Base-by-base conservation (phyloP, 106 monocot species). In the Dendrobium huoshanense region DNA sequence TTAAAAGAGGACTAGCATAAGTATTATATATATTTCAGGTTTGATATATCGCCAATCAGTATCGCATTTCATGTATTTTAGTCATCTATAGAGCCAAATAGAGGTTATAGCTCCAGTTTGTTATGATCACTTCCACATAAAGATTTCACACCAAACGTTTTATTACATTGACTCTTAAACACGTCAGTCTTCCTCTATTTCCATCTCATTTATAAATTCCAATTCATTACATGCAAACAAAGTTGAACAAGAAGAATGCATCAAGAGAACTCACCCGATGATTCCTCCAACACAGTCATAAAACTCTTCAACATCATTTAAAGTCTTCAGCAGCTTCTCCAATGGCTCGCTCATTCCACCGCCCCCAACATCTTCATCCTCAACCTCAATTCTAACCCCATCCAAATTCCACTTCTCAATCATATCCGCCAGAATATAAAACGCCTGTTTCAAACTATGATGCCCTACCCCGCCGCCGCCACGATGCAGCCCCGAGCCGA, bases 251-350 rank as follows among this genome's bases (percentile, higher is more conserved):
- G 6, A 58, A 19, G 58, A 24, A 25, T 25, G 25, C 22, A 65
- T 65, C 64, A 65, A 65, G 10, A 65, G 22, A 43, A 84, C 88
- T 90, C 54, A 95, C 95, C 92, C 95, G 37, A 95, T 86, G 54
- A 95, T 92, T 25, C 95, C 95, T 27, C 96, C 96, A 82, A 94
- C 85, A 85, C 90, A 96, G 78, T 91, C 85, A 59, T 96, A 96
- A 75, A 96, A 96, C 78, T 81, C 55, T 68, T 92, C 92, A 54
- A 92, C 78, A 75, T 95, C 92, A 16, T 75, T 84, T 42, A 98
- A 77, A 49, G 75, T 84, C 58, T 83, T 85, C 41, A 98, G 81
- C 43, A 98, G 83, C 77, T 77, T 78, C 82, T 80, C 88, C 80
- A 97, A 74, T 73, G 79, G 55, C 67, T 78, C 79, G 11, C 31